Evolutionary conservation across 2,329 filamentous ascomycete species (phyloP), one percentile per base, ranked within the genome.

Genomic region (Pseudofabraea citricarpa): DNA sequence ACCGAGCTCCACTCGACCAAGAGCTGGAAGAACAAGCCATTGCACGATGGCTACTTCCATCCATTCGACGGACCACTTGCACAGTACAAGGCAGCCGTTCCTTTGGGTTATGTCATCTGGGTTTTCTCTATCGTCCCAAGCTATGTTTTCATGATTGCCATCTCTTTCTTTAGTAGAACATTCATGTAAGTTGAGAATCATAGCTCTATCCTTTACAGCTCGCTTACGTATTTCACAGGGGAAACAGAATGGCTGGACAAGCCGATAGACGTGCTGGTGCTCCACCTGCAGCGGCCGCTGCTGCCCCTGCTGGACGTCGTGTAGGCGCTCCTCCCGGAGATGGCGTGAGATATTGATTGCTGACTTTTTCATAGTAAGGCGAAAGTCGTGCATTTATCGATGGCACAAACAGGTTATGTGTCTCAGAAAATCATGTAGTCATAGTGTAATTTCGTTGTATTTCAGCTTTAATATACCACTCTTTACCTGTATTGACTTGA

Each of bases 91-190:
- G 56, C 88, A 22, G 70, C 75, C 23, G 65, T 85, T 41, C 83
- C 84, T 29, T 65, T 84, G 33, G 87, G 75, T 45, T 90, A 87
- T 60, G 53, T 75, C 40, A 71, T 88, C 54, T 89, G 79, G 77
- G 72, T 71, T 52, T 79, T 86, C 57, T 73, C 75, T 56, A 66
- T 84, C 38, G 66, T 88, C 46, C 77, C 86, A 45, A 81, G 83
- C 70, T 91, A 87, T 87, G 66, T 79, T 43, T 81, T 89, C 59
- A 90, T 91, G 87, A 73, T 91, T 54, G 61, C 78, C 38, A 73
- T 91, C 55, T 87, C 83, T 41, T 81, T 90, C 62, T 58, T 85
- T 51, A 88, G 81, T 73, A 76, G 86, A 60, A 77, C 72, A 45
- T 76, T 90, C 65, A 89, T 90, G 87, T 89, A 70, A 76, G 84